Base-by-base conservation (phyloP, 176 grass and related monocot genomes). In the Dendrocalamus sinicus region DNA sequence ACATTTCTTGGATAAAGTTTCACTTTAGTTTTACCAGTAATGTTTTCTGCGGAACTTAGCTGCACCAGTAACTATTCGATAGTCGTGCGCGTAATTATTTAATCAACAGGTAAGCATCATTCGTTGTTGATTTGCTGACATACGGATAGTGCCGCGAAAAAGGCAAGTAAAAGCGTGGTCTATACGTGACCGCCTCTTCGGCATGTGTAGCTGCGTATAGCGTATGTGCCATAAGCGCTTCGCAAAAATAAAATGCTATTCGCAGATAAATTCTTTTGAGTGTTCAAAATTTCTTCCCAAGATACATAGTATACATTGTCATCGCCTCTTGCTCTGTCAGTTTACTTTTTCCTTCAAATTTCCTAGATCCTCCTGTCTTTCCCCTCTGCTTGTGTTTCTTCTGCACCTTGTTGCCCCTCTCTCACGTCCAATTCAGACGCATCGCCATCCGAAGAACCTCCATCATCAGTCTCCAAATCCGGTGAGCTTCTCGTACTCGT, bases 401-500 rank as follows among this genome's bases (percentile, higher is more conserved):
- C 44, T 78, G 69, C 9, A 17, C 74, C 79, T 61, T 83, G 65
- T 23, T 86, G 64, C 89, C 87, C 14, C 44, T 87, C 63, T 83
- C 55, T 61, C 76, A 88, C 15, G 6, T 81, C 78, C 67, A 72
- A 71, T 12, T 66, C 79, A 12, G 51, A 17, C 19, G 10, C 53
- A 10, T 87, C 50, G 10, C 55, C 80, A 28, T 81, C 82, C 1
- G 85, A 84, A 22, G 75, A 85, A 54, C 67, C 78, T 74, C 76
- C 88, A 9, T 70, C 84, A 2, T 98, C 87, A 1, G 84, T 41
- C 6, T 30, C 28, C 28, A 30, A 30, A 30, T 53, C 26, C 92
- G 4, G 92, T 96, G 68, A 94, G 87, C 75, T 93, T 94, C 71
- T 99, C 96, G 2, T 96, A 99, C 51, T 96, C 96, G 0, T 87